These are phyloP conservation scores for Aspergillus spinulosporus DNA, from an alignment of 2,329 filamentous ascomycete species.

Conservation along the genomic window DNA sequence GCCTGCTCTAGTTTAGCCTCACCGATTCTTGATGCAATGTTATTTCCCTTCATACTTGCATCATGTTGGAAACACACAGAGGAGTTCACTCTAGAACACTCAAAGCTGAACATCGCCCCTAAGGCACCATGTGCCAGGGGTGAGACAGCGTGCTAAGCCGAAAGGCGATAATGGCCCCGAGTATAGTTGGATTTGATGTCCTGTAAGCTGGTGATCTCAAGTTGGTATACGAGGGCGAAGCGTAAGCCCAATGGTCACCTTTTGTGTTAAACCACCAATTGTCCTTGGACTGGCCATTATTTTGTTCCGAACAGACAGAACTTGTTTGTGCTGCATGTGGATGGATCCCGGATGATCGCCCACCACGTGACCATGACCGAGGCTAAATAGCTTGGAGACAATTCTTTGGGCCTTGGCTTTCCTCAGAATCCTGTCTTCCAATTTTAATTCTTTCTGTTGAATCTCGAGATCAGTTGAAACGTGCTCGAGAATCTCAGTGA, in stretches of 20 bases:
- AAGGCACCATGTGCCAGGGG: too few relatives aligned
- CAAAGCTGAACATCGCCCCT: neutral
- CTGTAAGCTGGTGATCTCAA: neutral
- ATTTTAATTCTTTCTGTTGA: neutral
- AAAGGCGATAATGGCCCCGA: neutral
- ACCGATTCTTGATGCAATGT: neutral
- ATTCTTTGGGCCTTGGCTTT: neutral
- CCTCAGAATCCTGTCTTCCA: neutral
- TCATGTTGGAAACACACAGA: neutral
- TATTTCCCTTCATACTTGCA: neutral
- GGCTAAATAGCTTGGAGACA: neutral
- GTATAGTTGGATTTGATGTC: neutral
- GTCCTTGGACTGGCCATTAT: neutral
- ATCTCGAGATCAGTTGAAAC: neutral
- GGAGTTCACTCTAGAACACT: neutral
- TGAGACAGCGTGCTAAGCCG: neutral
- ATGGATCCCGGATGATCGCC: neutral
- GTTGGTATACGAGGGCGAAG: neutral
- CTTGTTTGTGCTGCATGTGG: neutral
- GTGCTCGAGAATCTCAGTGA: neutral
- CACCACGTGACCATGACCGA: neutral
- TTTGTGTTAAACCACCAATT: neutral
- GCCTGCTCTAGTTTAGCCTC: neutral
- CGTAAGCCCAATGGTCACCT: neutral
- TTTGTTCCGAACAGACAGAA: neutral